Evolutionary conservation across 2,329 filamentous ascomycete genomes (phyloP).

Genomic region (Coniochaeta prunicola): DNA sequence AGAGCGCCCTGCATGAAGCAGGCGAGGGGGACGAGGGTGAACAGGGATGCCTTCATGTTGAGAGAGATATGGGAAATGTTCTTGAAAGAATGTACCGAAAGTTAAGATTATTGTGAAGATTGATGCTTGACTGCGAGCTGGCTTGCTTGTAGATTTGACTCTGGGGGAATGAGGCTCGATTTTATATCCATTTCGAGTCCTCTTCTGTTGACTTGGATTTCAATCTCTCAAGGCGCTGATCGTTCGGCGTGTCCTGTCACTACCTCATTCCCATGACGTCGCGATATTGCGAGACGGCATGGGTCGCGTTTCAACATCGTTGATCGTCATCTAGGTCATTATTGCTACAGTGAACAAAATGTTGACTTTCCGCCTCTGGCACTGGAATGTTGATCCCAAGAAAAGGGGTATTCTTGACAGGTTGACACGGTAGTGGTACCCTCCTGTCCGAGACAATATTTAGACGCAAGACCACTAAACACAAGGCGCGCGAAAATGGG

Average conservation of each 20-base stretch:
- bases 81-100: neutral
- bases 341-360: neutral
- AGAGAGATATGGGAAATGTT: neutral
- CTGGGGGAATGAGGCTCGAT: neutral
- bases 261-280: neutral
- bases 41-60: slow-evolving; percentile 1
- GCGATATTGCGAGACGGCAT: neutral
- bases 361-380: neutral
- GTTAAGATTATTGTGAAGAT: neutral
- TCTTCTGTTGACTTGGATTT: neutral
- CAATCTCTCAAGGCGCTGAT: neutral
- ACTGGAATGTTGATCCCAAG: neutral
- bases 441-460: neutral
- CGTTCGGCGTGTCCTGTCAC: neutral
- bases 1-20: neutral
- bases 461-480: neutral
- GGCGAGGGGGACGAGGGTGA: neutral
- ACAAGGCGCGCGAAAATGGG: neutral
- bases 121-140: neutral
- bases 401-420: neutral
- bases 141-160: neutral
- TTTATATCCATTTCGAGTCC: neutral
- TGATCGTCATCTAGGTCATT: neutral
- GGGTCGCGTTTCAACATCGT: neutral
- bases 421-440: neutral